These are phyloP conservation scores for Fusarium sp. DNA, from an alignment of 2,329 filamentous ascomycete genomes.

Conservation along the genomic window DNA sequence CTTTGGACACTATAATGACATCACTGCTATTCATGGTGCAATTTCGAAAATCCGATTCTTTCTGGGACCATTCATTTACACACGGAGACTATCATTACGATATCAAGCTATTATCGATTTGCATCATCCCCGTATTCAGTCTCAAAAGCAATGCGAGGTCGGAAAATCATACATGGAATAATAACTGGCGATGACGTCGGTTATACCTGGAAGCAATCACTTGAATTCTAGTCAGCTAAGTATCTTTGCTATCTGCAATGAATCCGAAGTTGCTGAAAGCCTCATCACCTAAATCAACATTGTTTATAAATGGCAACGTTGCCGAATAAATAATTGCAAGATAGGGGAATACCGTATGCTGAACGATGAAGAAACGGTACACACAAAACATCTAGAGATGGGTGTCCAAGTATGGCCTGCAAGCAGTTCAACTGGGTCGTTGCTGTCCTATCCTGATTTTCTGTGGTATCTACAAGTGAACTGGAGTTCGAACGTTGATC, in stretches of 20 bases:
- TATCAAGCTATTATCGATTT: not conserved
- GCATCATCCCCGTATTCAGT: not conserved
- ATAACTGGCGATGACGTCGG: not conserved
- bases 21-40: slow-evolving; percentile 16
- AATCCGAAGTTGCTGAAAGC: not conserved
- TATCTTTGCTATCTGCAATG: not conserved
- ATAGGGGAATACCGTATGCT: not conserved
- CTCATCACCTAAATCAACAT: not conserved
- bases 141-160: not conserved
- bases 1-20: slow-evolving; percentile 5
- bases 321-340: not conserved
- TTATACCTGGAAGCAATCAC: not conserved
- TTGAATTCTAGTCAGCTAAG: not conserved
- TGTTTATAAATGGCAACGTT: not conserved
- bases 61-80: not conserved
- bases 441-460: not conserved
- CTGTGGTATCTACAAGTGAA: not conserved
- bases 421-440: not conserved
- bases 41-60: slow-evolving; percentile 13
- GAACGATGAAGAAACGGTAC: not conserved
- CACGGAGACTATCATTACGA: not conserved
- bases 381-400: not conserved
- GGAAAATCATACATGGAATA: not conserved
- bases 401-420: not conserved
- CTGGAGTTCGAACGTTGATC: not conserved